Evolutionary conservation across 2,329 filamentous ascomycete genomes (phyloP), one percentile per base, ranked within the genome.

Genomic region (Daldinia sp.): DNA sequence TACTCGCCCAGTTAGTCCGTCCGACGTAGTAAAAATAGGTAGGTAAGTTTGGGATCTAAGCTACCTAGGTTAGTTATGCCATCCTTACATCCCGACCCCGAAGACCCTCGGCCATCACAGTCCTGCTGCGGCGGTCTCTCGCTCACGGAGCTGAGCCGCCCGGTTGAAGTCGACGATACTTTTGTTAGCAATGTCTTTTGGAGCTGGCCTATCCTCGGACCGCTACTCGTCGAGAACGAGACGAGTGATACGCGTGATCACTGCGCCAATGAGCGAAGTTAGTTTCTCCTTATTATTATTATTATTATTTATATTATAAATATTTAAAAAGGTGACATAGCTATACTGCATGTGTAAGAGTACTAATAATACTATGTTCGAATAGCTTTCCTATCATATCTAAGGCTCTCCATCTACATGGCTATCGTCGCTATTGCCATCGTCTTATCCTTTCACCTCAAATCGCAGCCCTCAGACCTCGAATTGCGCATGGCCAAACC

Each of bases 361-460:
- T 7, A 27, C 45, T 49, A 35, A 51, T 13, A 35, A 25, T 4
- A 21, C 13, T 13, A 1, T 13, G 17, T 5, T 9, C n/a, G 25
- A 10, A 47, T 7, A 87, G 84, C 87, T 0, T 97, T 97, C 74
- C 88, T 98, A 25, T 95, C 94, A 1, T 97, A 95, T 85, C 87
- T 98, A 17, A 89, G 94, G 3, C 85, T 98, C 1, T 89, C 91
- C 29, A 87, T 97, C 70, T 97, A 97, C 80, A 94, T 98, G 85
- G 88, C 93, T 67, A 83, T 99, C 52, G 93, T 98, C 7, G 87
- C 92, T 25, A 86, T 96, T 29, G 94, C 95, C 51, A 97, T 99
- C 69, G 88, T 96, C 8, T 83, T 97, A 51, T 96, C 92, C 11
- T 99, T 99, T 76, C 94, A 99, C 74, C 84, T 99, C 50, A 94